A percentile compares a stretch with the other conserved stretches of the same genome.
Conservation (phyloP, 2,329 filamentous ascomycete species). For the Cladophialophora carrionii region DNA sequence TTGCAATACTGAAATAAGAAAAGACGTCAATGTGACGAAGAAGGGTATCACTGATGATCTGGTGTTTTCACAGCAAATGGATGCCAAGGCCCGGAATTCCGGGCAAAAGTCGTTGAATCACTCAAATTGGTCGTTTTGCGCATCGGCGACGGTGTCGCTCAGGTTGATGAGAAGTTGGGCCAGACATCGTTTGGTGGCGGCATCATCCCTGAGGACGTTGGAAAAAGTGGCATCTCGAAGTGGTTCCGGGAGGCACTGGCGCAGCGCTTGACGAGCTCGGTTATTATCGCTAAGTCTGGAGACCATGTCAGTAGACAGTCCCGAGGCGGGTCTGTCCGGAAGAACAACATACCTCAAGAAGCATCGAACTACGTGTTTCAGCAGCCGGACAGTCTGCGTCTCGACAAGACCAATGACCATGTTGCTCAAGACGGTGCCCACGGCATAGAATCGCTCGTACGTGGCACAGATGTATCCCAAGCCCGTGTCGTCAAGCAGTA, state of each 20-base stretch:
- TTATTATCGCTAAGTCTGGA: slow-evolving; percentile 90
- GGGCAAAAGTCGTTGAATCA: slow-evolving; percentile 21
- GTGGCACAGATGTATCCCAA: slow-evolving; percentile 98
- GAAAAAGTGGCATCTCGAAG: slow-evolving; percentile 98
- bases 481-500: slow-evolving; percentile 92
- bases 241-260: slow-evolving; percentile 96
- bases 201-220: slow-evolving; percentile 92
- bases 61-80: slow-evolving; percentile 28
- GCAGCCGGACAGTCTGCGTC: slow-evolving; percentile 89
- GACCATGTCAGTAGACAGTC: slow-evolving; percentile 16
- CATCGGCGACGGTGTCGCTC: slow-evolving; percentile 77
- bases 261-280: slow-evolving; percentile 87
- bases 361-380: slow-evolving; percentile 97
- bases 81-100: slow-evolving; percentile 10
- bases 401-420: slow-evolving; percentile 98
- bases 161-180: slow-evolving; percentile 97
- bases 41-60: slow-evolving; percentile 30
- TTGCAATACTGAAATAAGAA: slow-evolving; percentile 32
- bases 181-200: slow-evolving; percentile 94
- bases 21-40: slow-evolving; percentile 27
- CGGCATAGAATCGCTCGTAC: slow-evolving; percentile 97
- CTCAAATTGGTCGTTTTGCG: slow-evolving; percentile 38
- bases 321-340: background rate
- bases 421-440: slow-evolving; percentile 95
- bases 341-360: slow-evolving; percentile 75